Base-by-base conservation (phyloP, 1,139 yeast genomes). In the Meyerozyma smithsonii region DNA sequence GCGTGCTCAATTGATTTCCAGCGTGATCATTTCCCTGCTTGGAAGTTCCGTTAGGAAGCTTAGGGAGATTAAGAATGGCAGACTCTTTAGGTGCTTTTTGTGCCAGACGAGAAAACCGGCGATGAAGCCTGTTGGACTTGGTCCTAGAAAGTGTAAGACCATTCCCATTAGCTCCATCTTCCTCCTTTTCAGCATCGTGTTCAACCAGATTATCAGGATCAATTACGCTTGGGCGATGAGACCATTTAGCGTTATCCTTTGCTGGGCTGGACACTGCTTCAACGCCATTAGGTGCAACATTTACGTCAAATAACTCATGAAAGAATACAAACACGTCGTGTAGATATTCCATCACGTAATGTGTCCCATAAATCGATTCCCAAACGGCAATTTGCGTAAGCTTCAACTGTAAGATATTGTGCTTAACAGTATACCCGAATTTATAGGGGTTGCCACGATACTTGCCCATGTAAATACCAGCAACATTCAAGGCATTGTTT, bases 351-450 rank as follows among this genome's bases (percentile, higher is more conserved):
- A 87, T 59, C 3, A 89, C 80, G 37, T 74, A 77, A 23, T 72
- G 70, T 1, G 74, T 65, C 3, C 89, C 92, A 42, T 80, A 69
- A 8, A 74, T 63, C 7, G 79, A 73, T 53, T 87, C 94, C 43
- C 80, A 64, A 12, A 88, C 68, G 3, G 90, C 82, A 38, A 88
- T 62, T 49, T 84, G 89, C 0, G 96, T 83, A 59, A 85, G 69
- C 51, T 85, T 85, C 53, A 88, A 66, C 55, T 86, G 88, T 23
- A 88, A 56, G 32, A 82, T 77, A 44, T 77, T 79, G 50, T 72
- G 67, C 51, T 77, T 81, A 41, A 71, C 69, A 35, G 60, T 59
- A 5, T 56, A 30, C 7, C 28, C 20, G n/a, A 15, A 34, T 11
- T 11, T 34, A 14, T 17, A 4, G 10, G 34, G 21, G 8, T 52